Base-by-base conservation (phyloP, 2,329 filamentous ascomycete genomes). In the Clarireedia paspali region DNA sequence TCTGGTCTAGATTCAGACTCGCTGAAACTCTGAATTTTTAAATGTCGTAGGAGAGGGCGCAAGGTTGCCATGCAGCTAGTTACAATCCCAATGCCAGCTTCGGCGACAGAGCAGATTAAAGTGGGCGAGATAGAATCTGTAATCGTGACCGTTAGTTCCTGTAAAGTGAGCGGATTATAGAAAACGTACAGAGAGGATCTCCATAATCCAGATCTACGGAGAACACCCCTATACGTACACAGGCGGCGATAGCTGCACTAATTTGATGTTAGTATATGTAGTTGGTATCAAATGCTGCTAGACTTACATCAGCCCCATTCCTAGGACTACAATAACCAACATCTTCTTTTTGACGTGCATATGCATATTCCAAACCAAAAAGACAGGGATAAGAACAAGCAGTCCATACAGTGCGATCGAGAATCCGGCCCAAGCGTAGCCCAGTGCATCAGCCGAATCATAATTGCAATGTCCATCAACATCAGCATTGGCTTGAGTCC, bases 291-390 rank as follows among this genome's bases (percentile, higher is more conserved):
- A 36, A 39, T 20, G 17, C n/a, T 4, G n/a, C 12, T 36, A 12
- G 34, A 26, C 4, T 40, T 23, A 56, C 54, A 56, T 34, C 24
- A 56, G n/a, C 26, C 54, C 54, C 10, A 56, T n/a, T 15, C 54
- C 49, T 14, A 56, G 24, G 10, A 53, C 48, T 6, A 34, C 14
- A 30, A 53, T 36, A 12, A 56, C 49, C 3, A 53, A 53, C 1
- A 27, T 17, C 49, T 56, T 56, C 7, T 44, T 53, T 12, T 47
- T 52, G 17, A 47, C 27, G 14, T 53, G 38, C 54, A 56, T 56
- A 36, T 56, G 48, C 48, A 56, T 50, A 30, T 53, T 20, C 54
- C 54, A 56, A 46, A 56, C 48, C 12, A 56, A 26, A 15, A 46
- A 27, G 20, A 53, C 50, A 2, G 54, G 54, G 30, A 53, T 40